A percentile compares a stretch with the other conserved stretches of the same genome.
Conservation (phyloP, 2,329 filamentous ascomycete genomes). For the Sporothrix sp. region DNA sequence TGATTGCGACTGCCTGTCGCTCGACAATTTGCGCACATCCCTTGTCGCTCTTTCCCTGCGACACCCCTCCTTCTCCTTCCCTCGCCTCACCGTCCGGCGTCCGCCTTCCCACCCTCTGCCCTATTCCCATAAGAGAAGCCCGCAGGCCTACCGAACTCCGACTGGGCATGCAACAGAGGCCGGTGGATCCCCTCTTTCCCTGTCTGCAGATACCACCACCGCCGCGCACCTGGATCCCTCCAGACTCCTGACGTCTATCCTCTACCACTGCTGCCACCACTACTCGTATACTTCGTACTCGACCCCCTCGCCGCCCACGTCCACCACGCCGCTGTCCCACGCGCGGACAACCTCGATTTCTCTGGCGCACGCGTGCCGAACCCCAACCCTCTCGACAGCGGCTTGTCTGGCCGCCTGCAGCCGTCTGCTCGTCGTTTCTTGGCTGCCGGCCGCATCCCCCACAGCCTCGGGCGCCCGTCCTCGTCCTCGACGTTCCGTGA, state of each 20-base stretch:
- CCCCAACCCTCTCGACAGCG: background rate
- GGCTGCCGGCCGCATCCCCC: background rate
- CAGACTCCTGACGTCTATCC: too few species aligned
- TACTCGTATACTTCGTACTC: background rate
- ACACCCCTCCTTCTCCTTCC: background rate
- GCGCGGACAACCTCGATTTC: background rate
- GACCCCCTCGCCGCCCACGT: background rate
- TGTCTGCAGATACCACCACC: slow-evolving; percentile 4
- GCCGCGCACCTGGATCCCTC: too few species aligned
- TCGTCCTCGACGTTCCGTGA: background rate
- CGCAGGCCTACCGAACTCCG: slow-evolving; percentile 5
- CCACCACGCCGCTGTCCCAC: background rate
- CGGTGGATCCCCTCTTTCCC: slow-evolving; percentile 6
- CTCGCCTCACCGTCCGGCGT: background rate
- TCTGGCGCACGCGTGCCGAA: too few species aligned
- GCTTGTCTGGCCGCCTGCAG: background rate
- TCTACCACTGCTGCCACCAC: background rate
- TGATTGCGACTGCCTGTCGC: background rate
- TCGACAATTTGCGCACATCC: background rate
- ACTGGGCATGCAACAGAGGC: slow-evolving; percentile 7
- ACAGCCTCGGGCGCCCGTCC: background rate
- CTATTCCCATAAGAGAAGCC: background rate
- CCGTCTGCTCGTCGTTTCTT: background rate
- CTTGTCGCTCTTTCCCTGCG: background rate
- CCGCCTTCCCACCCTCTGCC: background rate